Evolutionary conservation across 2,329 filamentous ascomycete species (phyloP).

Genomic region (Hypoxylon sp.): DNA sequence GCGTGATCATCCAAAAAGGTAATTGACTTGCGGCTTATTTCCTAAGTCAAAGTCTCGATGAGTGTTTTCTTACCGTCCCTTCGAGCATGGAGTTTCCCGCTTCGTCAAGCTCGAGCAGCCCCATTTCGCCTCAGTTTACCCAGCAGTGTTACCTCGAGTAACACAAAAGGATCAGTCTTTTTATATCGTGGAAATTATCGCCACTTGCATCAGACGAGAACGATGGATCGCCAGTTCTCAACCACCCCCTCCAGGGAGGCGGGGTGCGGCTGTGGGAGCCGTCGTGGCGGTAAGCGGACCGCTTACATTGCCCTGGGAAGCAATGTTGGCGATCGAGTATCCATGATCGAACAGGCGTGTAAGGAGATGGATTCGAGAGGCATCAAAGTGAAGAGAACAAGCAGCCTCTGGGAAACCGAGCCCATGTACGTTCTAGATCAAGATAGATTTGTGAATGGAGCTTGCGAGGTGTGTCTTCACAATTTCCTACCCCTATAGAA

Average conservation of each 20-base stretch:
- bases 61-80: slow-evolving; percentile 32
- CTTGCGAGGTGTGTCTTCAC: slow-evolving; percentile 75
- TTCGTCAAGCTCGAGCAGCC: slow-evolving; percentile 34
- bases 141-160: not conserved
- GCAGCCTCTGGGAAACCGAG: slow-evolving; percentile 90
- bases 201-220: slow-evolving; percentile 18
- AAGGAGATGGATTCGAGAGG: slow-evolving; percentile 75
- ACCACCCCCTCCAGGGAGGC: slow-evolving; percentile 29
- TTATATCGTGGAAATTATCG: not conserved
- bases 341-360: slow-evolving; percentile 85
- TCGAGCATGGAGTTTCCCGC: slow-evolving; percentile 43
- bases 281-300: slow-evolving; percentile 47
- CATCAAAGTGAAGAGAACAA: slow-evolving; percentile 80
- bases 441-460: slow-evolving; percentile 87
- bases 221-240: slow-evolving; percentile 38
- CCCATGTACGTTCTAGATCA: slow-evolving; percentile 97
- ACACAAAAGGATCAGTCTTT: slow-evolving; percentile 1
- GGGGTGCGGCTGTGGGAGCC: slow-evolving; percentile 41
- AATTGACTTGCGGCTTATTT: slow-evolving; percentile 23
- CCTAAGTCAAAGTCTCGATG: slow-evolving; percentile 35
- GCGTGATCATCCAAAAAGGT: slow-evolving; percentile 19
- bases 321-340: slow-evolving; percentile 86
- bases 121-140: slow-evolving; percentile 9
- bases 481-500: not conserved
- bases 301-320: slow-evolving; percentile 91